Base-by-base conservation (phyloP, 2,329 filamentous ascomycete species). In the Diplodia corticola region DNA sequence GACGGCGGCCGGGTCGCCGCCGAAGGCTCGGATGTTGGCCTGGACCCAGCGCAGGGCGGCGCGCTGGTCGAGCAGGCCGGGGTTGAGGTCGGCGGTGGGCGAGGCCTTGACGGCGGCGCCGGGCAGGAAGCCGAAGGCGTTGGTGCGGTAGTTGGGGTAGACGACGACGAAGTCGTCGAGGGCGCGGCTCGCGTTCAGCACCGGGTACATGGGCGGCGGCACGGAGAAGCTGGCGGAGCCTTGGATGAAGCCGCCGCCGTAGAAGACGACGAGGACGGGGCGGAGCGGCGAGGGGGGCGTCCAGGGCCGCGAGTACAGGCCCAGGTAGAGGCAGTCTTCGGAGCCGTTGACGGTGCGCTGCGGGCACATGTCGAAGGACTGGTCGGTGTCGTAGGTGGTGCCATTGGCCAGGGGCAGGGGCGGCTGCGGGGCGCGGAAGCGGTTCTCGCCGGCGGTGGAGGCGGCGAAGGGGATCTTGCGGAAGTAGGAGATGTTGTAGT, bases 31-130 rank as follows among this genome's bases (percentile, higher is more conserved):
- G 48, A 91, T 89, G 67, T 91, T 79, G 44, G 82, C 76, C 70
- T 86, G 81, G 0, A 89, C 83, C 89, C 89, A 91, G 60, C 83
- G 73, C 55, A 91, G 73, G 1, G 85, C 78, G 30, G 84, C 81
- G n/a, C 86, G 80, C 76, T 90, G 87, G 71, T 91, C 88, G 3
- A 89, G 78, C 7, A 91, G 74, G 0, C 89, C 89, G 3, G 79
- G 85, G 71, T 91, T 91, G 12, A 89, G 79, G 60, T 83, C 81
- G 0, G 88, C 87, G n/a, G 37, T 51, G 17, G 0, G 84, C 79
- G 0, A 87, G 76, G 77, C 72, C 46, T 82, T 80, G 12, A 90
- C 80, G 37, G 83, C 78, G 44, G 85, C 81, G 55, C 86, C 83
- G 0, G 86, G 83, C 1, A 91, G 80, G 70, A 90, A 91, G 0